Evolutionary conservation across 2,329 filamentous ascomycete species (phyloP).

Genomic region (Diplodia corticola): DNA sequence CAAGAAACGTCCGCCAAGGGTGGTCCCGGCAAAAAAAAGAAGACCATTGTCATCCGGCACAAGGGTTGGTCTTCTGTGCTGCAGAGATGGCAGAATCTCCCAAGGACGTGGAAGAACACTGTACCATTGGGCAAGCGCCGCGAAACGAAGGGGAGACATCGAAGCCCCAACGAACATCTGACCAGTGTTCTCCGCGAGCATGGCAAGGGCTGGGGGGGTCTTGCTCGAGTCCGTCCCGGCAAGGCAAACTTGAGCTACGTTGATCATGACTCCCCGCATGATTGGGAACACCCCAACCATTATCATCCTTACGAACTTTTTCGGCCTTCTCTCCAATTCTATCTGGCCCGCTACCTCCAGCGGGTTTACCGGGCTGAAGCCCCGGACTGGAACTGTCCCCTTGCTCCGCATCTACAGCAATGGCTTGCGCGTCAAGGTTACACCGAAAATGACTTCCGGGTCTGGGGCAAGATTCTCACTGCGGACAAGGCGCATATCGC

Average conservation of each 20-base stretch:
- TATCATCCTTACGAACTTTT: not conserved
- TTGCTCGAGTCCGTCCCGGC: not conserved
- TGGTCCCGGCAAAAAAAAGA: not conserved
- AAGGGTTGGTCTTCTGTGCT: not conserved
- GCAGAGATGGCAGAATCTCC: not conserved
- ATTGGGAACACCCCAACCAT: not conserved
- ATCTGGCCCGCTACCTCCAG: not conserved
- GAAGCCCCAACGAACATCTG: not conserved
- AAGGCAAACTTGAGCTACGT: conserved; percentile 19
- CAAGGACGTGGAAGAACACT: not conserved
- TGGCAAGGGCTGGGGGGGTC: not conserved
- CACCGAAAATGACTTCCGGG: not conserved
- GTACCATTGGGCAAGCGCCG: not conserved
- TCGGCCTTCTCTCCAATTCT: conserved; percentile 2
- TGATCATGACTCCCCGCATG: not conserved
- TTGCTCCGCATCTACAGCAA: not conserved
- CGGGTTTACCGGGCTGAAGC: not conserved
- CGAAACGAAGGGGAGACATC: not conserved
- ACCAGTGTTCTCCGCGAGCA: not conserved
- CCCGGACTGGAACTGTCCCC: not conserved
- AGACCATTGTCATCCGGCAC: not conserved
- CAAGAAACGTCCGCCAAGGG: not conserved
- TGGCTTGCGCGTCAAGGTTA: conserved; percentile 4
- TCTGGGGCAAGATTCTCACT: conserved; percentile 11
- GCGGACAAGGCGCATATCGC: not conserved